Evolutionary conservation across 148 eudicot species (phyloP).

Genomic region (Amaranthus palmeri): DNA sequence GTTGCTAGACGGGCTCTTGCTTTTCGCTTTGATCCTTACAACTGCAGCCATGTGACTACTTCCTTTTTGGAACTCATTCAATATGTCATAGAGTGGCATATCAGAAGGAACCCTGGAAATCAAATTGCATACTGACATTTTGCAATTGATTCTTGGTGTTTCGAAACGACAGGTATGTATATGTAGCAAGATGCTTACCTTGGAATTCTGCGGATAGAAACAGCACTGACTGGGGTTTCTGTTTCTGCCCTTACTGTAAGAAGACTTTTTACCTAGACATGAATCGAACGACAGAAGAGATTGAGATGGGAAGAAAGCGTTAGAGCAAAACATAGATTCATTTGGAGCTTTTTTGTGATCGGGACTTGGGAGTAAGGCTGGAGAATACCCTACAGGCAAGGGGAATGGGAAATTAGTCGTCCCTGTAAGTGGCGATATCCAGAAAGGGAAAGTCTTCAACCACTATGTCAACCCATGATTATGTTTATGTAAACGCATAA

Average conservation of each 20-base stretch:
- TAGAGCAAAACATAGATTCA: background rate
- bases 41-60: constrained; percentile 98
- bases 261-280: constrained; percentile 76
- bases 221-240: constrained; percentile 88
- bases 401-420: too few relatives aligned
- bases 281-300: background rate
- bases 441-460: too few relatives aligned
- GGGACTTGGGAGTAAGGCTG: too few relatives aligned
- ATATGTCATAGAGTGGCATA: constrained; percentile 78
- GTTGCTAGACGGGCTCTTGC: constrained; percentile 23
- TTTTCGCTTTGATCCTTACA: constrained; percentile 47
- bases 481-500: background rate
- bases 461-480: background rate
- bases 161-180: background rate
- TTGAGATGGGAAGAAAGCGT: background rate
- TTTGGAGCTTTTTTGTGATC: too few relatives aligned
- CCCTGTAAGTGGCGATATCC: too few relatives aligned
- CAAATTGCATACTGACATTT: background rate
- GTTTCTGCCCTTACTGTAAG: constrained; percentile 89
- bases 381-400: too few relatives aligned
- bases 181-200: constrained; percentile 36
- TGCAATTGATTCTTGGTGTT: background rate
- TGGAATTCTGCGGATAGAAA: constrained; percentile 85
- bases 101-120: constrained; percentile 37
- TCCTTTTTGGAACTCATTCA: constrained; percentile 91